These are phyloP conservation scores for Paraphaeosphaeria sporulosa DNA, from an alignment of 2,329 filamentous ascomycete genomes.

Conservation along the genomic window DNA sequence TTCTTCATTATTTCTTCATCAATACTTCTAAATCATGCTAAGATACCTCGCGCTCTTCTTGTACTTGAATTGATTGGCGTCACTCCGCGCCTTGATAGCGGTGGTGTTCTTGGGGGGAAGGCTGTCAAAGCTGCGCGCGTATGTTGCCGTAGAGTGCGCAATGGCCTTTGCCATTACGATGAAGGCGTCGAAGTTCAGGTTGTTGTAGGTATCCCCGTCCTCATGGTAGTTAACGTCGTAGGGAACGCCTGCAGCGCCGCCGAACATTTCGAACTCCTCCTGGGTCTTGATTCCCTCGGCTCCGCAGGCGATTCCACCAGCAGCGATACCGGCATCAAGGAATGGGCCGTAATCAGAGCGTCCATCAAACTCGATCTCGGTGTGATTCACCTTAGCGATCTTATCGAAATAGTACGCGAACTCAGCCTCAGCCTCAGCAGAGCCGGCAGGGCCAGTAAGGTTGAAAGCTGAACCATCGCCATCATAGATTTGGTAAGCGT, in stretches of 20 bases:
- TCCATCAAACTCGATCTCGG: conserved; percentile 77
- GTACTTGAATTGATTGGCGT: conserved; percentile 15
- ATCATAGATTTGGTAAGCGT: conserved; percentile 63
- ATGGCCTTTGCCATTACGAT: conserved; percentile 66
- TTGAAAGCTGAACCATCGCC: conserved; percentile 65
- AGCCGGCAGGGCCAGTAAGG: conserved; percentile 66
- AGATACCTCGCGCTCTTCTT: conserved; percentile 16
- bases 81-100: conserved; percentile 14
- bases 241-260: conserved; percentile 69
- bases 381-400: conserved; percentile 53
- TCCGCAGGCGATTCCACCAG: conserved; percentile 78
- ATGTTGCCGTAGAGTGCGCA: conserved; percentile 56
- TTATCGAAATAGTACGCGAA: conserved; percentile 47
- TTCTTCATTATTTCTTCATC: not conserved
- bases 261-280: conserved; percentile 71
- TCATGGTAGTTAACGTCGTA: conserved; percentile 67
- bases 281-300: conserved; percentile 79
- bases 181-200: conserved; percentile 63
- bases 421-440: conserved; percentile 72
- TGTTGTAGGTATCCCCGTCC: conserved; percentile 60
- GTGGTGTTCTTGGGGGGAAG: conserved; percentile 38
- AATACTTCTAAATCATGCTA: conserved; percentile 13
- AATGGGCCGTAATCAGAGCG: conserved; percentile 83
- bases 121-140: conserved; percentile 42
- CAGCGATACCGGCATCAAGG: conserved; percentile 74